These are phyloP conservation scores for Cubamyces sp. DNA, from an alignment of 768 basidiomycete species.

Conservation along the genomic window DNA sequence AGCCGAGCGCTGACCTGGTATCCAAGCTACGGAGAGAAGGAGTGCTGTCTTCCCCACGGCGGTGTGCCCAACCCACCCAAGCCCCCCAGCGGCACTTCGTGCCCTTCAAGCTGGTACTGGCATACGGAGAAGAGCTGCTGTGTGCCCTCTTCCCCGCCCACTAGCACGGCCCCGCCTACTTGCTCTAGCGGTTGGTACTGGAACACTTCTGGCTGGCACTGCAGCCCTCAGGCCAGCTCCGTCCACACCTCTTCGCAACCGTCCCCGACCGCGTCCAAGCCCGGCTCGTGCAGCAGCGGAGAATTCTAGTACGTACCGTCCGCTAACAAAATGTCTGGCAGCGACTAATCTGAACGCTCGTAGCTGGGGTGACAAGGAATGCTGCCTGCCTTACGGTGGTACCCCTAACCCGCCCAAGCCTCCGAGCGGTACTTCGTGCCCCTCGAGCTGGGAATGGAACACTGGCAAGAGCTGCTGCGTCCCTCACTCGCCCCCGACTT, in stretches of 20 bases:
- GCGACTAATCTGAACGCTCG: no score
- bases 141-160: constrained; percentile 50
- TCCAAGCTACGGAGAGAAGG: constrained; percentile 37
- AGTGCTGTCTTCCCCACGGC: constrained; percentile 48
- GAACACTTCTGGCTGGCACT: constrained; percentile 12
- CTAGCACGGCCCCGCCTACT: constrained; percentile 41
- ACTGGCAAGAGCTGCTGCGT: constrained; percentile 53
- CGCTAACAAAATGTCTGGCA: no score
- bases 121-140: constrained; percentile 51
- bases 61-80: constrained; percentile 46
- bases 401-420: constrained; percentile 45
- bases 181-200: constrained; percentile 46
- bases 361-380: constrained; percentile 39
- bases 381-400: constrained; percentile 50
- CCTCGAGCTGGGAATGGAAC: constrained; percentile 52
- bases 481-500: constrained; percentile 47
- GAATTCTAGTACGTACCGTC: not conserved
- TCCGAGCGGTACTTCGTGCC: constrained; percentile 52
- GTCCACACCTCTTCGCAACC: constrained; percentile 2
- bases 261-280: not conserved
- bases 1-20: not conserved
- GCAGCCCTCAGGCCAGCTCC: constrained; percentile 4
- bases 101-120: constrained; percentile 55
- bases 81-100: constrained; percentile 54
- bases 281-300: constrained; percentile 4